Conservation (phyloP, 495 filamentous ascomycete genomes). For the Penicillium atrosanguineum region DNA sequence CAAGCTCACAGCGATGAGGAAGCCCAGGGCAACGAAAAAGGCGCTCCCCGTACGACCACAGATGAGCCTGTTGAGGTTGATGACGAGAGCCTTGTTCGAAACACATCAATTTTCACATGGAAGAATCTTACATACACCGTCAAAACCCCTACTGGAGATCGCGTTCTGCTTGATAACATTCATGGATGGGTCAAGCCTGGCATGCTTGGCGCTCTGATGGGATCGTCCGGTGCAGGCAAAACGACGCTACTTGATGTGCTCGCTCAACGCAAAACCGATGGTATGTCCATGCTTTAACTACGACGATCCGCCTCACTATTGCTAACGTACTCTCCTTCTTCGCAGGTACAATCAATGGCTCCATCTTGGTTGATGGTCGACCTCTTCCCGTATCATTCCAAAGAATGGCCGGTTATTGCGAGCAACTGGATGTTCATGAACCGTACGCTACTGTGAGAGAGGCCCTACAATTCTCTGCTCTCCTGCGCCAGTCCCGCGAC, state of each 20-base stretch:
- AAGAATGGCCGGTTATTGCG: constrained; percentile 57
- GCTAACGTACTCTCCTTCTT: too few species aligned
- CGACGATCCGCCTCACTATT: too few species aligned
- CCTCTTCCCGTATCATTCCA: constrained; percentile 79
- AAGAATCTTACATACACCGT: constrained; percentile 55
- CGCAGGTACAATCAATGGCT: constrained; percentile 73
- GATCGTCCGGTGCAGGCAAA: constrained; percentile 60
- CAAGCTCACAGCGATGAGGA: too few species aligned
- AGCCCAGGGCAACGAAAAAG: too few species aligned
- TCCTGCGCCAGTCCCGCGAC: constrained; percentile 55
- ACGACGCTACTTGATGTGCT: constrained; percentile 55
- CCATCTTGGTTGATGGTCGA: constrained; percentile 80
- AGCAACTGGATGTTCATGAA: constrained; percentile 62
- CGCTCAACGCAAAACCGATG: constrained; percentile 72
- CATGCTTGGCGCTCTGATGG: constrained; percentile 67
- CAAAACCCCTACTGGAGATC: constrained; percentile 35
- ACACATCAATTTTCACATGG: constrained; percentile 46
- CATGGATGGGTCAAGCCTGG: constrained; percentile 90
- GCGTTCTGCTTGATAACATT: constrained; percentile 67
- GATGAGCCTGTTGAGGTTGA: constrained; percentile 11
- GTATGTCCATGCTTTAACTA: constrained; percentile 19
- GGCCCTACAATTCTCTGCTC: constrained; percentile 57
- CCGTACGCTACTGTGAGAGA: constrained; percentile 58
- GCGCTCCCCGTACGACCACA: not conserved
- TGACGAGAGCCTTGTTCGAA: constrained; percentile 31